phyloP scores from a whole-genome alignment of 768 basidiomycete genomes.

The Pluteus cervinus region DNA sequence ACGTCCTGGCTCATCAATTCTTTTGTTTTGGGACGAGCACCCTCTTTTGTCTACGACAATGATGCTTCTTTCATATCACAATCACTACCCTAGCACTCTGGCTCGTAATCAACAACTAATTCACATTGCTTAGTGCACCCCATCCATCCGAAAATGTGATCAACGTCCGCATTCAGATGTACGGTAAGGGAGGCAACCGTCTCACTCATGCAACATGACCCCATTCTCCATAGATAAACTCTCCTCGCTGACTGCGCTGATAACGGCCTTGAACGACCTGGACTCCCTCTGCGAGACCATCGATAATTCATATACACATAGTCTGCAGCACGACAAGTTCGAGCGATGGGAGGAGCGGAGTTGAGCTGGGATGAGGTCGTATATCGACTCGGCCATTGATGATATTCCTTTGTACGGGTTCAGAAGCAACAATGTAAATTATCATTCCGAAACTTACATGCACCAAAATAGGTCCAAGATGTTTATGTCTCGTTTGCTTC shows the following conservation, averaged over 20 bases:
- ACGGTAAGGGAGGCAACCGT: conserved; percentile 54
- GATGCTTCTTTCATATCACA: conserved; percentile 4
- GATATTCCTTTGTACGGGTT: too few relatives aligned
- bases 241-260: conserved; percentile 79
- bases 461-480: too few relatives aligned
- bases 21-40: neutral
- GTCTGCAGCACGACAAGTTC: conserved; percentile 46
- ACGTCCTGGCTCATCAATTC: conserved; percentile 16
- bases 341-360: conserved; percentile 70
- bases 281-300: conserved; percentile 71
- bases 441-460: too few relatives aligned
- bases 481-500: conserved; percentile 41
- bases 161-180: conserved; percentile 99
- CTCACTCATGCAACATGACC: neutral
- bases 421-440: too few relatives aligned
- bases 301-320: conserved; percentile 59
- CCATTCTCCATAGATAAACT: conserved; percentile 55
- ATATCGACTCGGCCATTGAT: too few relatives aligned
- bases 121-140: conserved; percentile 52
- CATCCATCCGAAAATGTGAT: conserved; percentile 98
- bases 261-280: conserved; percentile 70
- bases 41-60: conserved; percentile 4
- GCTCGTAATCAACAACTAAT: conserved; percentile 3
- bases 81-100: conserved; percentile 3
- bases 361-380: conserved; percentile 21